These are phyloP conservation scores for Tanacetum coccineum DNA, from an alignment of 129 eudicot genomes.

Conservation along the genomic window DNA sequence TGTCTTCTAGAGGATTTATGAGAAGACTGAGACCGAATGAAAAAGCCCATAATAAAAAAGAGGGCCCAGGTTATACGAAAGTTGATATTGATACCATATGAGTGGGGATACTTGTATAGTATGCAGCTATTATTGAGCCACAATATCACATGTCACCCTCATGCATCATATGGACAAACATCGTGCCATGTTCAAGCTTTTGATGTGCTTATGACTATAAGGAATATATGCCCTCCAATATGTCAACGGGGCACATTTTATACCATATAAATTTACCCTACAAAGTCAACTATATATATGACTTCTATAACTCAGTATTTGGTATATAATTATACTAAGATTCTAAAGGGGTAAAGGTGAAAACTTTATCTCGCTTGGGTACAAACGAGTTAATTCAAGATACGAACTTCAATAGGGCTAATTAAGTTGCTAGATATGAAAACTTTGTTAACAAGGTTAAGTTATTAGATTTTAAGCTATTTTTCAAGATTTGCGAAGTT, in stretches of 20 bases:
- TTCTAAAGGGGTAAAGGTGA: background rate
- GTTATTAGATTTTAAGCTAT: no score
- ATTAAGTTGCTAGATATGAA: no score
- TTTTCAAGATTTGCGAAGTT: no score
- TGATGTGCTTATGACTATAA: constrained; percentile 14
- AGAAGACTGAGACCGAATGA: constrained; percentile 11
- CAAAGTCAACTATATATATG: constrained; percentile 23
- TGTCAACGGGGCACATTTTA: constrained; percentile 36
- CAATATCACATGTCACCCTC: constrained; percentile 41
- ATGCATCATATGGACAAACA: constrained; percentile 28
- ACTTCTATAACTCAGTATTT: background rate
- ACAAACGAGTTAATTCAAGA: no score
- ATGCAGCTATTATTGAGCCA: constrained; percentile 30
- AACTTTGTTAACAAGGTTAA: no score
- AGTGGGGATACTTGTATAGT: constrained; percentile 16
- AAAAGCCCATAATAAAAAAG: constrained; percentile 22
- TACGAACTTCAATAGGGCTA: no score
- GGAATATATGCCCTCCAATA: constrained; percentile 28
- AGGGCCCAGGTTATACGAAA: constrained; percentile 24
- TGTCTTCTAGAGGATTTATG: background rate
- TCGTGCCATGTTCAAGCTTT: constrained; percentile 36
- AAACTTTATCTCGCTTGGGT: no score
- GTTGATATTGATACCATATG: background rate
- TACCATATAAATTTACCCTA: constrained; percentile 22
- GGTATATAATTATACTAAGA: background rate